These are phyloP conservation scores for Ligustrum vulgare DNA, from an alignment of 257 asterid genomes.

Conservation along the genomic window DNA sequence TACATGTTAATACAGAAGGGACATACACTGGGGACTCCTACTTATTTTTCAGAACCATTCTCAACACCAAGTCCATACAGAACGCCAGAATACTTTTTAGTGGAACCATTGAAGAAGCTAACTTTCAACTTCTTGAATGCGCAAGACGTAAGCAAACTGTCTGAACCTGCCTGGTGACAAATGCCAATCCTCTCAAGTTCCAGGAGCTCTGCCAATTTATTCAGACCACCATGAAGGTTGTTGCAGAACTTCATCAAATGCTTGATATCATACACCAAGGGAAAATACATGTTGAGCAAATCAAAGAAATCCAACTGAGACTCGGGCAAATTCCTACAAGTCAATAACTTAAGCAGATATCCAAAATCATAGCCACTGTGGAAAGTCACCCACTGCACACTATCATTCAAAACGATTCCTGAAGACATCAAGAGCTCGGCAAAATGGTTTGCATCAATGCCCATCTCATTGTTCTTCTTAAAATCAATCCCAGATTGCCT, in stretches of 20 bases:
- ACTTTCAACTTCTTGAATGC: slow-evolving; percentile 44
- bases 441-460: slow-evolving; percentile 36
- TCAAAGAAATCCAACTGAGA: slow-evolving; percentile 30
- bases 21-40: neutral
- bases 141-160: slow-evolving; percentile 36
- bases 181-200: slow-evolving; percentile 41
- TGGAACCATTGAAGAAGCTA: slow-evolving; percentile 30
- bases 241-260: slow-evolving; percentile 49
- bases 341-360: slow-evolving; percentile 39
- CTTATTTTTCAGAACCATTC: slow-evolving; percentile 34
- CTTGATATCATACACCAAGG: slow-evolving; percentile 39
- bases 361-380: slow-evolving; percentile 47
- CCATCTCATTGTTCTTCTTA: slow-evolving; percentile 34
- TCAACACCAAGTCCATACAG: slow-evolving; percentile 42
- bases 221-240: slow-evolving; percentile 42
- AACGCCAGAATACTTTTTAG: slow-evolving; percentile 40
- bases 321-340: slow-evolving; percentile 33
- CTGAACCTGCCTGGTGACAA: slow-evolving; percentile 47
- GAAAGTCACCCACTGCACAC: slow-evolving; percentile 40
- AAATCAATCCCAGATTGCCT: slow-evolving; percentile 39
- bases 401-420: slow-evolving; percentile 35
- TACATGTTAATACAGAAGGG: slow-evolving; percentile 23
- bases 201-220: slow-evolving; percentile 39
- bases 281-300: slow-evolving; percentile 36
- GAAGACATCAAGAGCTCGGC: slow-evolving; percentile 46